These are phyloP conservation scores for Vachellia collinsii DNA, from an alignment of 306 rosid genomes.

Conservation along the genomic window DNA sequence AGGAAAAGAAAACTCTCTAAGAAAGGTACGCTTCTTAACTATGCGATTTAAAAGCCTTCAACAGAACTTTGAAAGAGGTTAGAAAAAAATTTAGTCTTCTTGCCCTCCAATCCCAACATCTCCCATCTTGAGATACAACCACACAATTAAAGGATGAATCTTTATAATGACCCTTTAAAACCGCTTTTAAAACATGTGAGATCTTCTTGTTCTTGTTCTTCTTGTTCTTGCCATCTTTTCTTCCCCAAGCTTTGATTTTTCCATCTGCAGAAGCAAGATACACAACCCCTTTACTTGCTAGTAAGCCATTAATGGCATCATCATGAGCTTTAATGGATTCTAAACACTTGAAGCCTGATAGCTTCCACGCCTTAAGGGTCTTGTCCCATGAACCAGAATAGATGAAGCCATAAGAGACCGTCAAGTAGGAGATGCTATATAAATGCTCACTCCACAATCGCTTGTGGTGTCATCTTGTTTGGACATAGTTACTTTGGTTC, in stretches of 20 bases:
- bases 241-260: slow-evolving; percentile 83
- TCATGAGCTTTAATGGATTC: slow-evolving; percentile 94
- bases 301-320: slow-evolving; percentile 86
- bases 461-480: slow-evolving; percentile 70
- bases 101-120: too few relatives aligned
- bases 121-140: slow-evolving; percentile 76
- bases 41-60: too few relatives aligned
- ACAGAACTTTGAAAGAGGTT: too few relatives aligned
- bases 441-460: slow-evolving; percentile 30
- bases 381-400: slow-evolving; percentile 98
- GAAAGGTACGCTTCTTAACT: too few relatives aligned
- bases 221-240: slow-evolving; percentile 44
- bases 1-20: too few relatives aligned
- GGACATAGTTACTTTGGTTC: slow-evolving; percentile 89
- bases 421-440: slow-evolving; percentile 60
- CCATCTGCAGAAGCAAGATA: slow-evolving; percentile 97
- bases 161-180: slow-evolving; percentile 74
- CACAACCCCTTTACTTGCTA: slow-evolving; percentile 64
- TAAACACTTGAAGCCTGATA: slow-evolving; percentile 85
- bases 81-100: too few relatives aligned
- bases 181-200: slow-evolving; percentile 61
- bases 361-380: slow-evolving; percentile 80
- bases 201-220: slow-evolving; percentile 31
- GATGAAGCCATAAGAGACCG: slow-evolving; percentile 63
- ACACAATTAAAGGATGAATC: slow-evolving; percentile 77